Base-by-base conservation (phyloP, 805 yeast species). In the Brettanomyces sp. region DNA sequence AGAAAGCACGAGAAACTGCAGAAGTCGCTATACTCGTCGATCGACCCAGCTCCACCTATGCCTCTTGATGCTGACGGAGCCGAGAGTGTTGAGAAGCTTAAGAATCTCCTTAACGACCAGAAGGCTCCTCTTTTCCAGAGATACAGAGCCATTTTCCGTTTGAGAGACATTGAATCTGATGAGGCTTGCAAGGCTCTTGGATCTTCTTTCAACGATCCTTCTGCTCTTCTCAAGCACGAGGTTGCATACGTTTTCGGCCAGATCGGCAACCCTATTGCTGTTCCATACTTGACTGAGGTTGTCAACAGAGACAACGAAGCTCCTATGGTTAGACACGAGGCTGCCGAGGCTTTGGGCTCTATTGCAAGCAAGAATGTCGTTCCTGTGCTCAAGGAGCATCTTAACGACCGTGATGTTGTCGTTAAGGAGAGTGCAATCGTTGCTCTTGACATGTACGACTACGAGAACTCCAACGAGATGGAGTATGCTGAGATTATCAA, bases 251-350 rank as follows among this genome's bases (percentile, higher is more conserved):
- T 95, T 4, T 91, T 95, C 63, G 99, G 99, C 45, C 99, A 93
- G 72, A 73, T 93, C 62, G 85, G 95, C 63, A 88, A 86, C 66
- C 96, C 98, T 25, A 86, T 82, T 35, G 82, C 95, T 36, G 95
- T 93, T 34, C 96, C 97, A 36, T 73, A 91, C 21, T 76, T 95
- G 51, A 75, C 88, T 47, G 81, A 86, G 67, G 88, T 93, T 3
- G 75, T 95, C 56, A 80, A 80, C 55, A 79, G 86, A 64, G 77
- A 73, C 49, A 60, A 67, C 13, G 96, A 93, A 70, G 98, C 95
- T 45, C 95, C 95, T 52, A 93, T 93, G 99, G 99, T 95, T 33
- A 84, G 99, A 69, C 99, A 93, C 63, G 99, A 93, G 70, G 99
- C 98, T 48, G 99, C 98, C 24, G 99, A 93, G 69, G 99, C 99